Evolutionary conservation across 148 eudicot species (phyloP), one percentile per base, ranked within the genome.

Genomic region (Bassia scoparia): DNA sequence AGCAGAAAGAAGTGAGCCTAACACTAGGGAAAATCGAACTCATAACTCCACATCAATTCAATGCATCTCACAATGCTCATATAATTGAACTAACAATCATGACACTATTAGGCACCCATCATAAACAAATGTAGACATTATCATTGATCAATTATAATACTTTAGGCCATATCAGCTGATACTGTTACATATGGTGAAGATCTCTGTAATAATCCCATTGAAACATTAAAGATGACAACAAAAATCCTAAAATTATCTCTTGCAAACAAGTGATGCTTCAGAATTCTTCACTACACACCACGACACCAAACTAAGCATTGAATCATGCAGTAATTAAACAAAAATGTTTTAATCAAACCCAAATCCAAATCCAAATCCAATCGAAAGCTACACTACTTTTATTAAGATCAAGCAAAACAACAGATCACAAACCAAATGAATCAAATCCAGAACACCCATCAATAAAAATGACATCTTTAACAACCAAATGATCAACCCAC

Each of bases 401-500:
- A 49, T 33, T 20, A 26, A 67, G 67, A 33, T 60, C 56, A 64
- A 71, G 20, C 38, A 71, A 30, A 63, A 41, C 7, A 13, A 24
- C 61, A 60, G 73, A 78, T 71, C 70, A 56, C 70, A 65, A 71
- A 71, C 0, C 35, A 69, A 61, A 75, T 31, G 13, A 54, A 8
- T 23, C 29, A 38, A 63, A 70, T 18, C 70, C 21, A 71, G 5
- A 46, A 46, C 3, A 56, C 60, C 60, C 71, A 71, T 50, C 60
- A 31, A 60, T 1, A 49, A 46, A 24, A 68, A 20, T 31, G 37
- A 7, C 1, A 49, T 49, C 53, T 49, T 49, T 17, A 52, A 9
- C 27, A 70, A 70, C 76, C 64, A 27, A 77, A 63, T 34, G 61
- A 64, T 75, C 67, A 23, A 75, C 24, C 8, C 67, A 26, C n/a